Base-by-base conservation (phyloP, 371 early-diverging fungal genomes). In the Thermomucor indicae-seudaticae region DNA sequence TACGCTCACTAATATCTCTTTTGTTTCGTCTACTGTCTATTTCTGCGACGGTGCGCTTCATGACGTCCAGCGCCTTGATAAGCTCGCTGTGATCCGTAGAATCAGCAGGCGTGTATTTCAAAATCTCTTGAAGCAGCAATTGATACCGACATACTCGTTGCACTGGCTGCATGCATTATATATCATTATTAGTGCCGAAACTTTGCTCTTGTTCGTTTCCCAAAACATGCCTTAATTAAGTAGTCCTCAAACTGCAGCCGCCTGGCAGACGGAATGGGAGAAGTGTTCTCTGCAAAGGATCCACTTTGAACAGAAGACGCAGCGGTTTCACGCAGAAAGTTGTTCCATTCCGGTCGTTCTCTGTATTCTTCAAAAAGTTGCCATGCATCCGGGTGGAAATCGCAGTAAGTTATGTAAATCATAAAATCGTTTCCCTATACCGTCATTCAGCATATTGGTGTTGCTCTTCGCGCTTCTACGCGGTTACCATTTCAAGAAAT, bases 91-190 rank as follows among this genome's bases (percentile, higher is more conserved):
- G 56, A 38, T 65, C 70, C 25, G 51, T 28, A 17, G 60, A 35
- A 30, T 58, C 65, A 0, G 52, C 27, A 12, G 68, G 46, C 11
- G 70, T 72, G 42, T 70, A 64, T 1, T 55, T 60, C 4, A 72
- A 31, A 10, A 76, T 69, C 43, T 76, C 76, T 43, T 65, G 61
- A 12, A 75, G 48, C 2, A 75, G 49, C 14, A 75, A 49, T 28
- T 69, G 70, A 44, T 75, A 75, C 23, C 72, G 65, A 52, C 75
- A 75, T 47, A 75, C 65, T 30, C 75, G 57, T 52, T 75, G 75
- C 4, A 75, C 70, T 46, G 75, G 75, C 75, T 72, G 49, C 17
- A 27, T 27, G 11, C 14, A 28, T n/a, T 0, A 28, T 35, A 35
- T 32, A 25, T 34, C 27, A 38, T 27, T 20, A 28, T 22, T 7